phyloP scores from a whole-genome alignment of 176 grass and related monocot species.

The Cenchrus purpureus region DNA sequence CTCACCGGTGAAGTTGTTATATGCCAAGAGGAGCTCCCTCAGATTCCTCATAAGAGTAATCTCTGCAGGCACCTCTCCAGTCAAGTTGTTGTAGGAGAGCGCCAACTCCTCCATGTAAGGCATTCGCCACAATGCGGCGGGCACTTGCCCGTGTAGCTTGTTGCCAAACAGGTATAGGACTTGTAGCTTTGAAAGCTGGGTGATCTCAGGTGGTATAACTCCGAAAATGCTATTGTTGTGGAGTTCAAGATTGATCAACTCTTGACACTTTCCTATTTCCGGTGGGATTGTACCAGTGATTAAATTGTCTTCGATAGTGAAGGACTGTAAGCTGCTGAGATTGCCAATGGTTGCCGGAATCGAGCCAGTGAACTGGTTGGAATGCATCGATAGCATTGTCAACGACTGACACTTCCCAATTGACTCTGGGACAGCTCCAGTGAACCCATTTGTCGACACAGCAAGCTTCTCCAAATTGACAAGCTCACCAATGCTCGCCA shows the following conservation, averaged over 20 bases:
- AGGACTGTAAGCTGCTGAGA: constrained; percentile 34
- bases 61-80: constrained; percentile 48
- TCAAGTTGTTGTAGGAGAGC: constrained; percentile 56
- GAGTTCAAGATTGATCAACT: constrained; percentile 30
- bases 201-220: constrained; percentile 47
- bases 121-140: constrained; percentile 46
- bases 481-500: constrained; percentile 50
- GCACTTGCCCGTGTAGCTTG: constrained; percentile 47
- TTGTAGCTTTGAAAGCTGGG: constrained; percentile 25
- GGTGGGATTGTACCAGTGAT: constrained; percentile 16
- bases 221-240: constrained; percentile 57
- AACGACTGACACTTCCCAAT: constrained; percentile 47
- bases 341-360: constrained; percentile 52
- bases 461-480: constrained; percentile 27
- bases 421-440: constrained; percentile 41
- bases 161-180: constrained; percentile 52
- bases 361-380: constrained; percentile 45
- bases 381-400: constrained; percentile 28
- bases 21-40: constrained; percentile 44
- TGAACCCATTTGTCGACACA: constrained; percentile 41
- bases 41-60: constrained; percentile 49
- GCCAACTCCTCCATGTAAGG: constrained; percentile 37
- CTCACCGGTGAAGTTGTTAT: constrained; percentile 53
- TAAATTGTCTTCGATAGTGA: constrained; percentile 36
- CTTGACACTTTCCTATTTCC: constrained; percentile 42